Conservation (phyloP, 805 yeast species). For the Metschnikowia lachancei region DNA sequence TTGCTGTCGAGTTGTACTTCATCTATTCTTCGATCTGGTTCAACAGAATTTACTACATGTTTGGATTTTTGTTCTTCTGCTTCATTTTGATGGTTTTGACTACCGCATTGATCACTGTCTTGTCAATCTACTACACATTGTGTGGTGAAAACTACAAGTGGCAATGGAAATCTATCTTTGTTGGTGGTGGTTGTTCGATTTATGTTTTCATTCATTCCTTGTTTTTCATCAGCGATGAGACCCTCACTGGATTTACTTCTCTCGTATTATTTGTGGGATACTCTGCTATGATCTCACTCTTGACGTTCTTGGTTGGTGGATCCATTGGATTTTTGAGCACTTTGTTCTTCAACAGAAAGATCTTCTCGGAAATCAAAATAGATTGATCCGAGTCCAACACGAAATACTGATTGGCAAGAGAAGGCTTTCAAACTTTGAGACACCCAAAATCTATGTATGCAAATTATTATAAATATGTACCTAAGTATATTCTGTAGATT, state of each 20-base stretch:
- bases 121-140: conserved; percentile 78
- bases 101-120: conserved; percentile 72
- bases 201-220: conserved; percentile 85
- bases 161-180: conserved; percentile 92
- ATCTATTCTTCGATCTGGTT: conserved; percentile 91
- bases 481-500: too few species aligned
- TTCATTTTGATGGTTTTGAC: conserved; percentile 79
- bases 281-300: conserved; percentile 63
- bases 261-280: conserved; percentile 80
- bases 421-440: background rate
- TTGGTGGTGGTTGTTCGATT: conserved; percentile 85
- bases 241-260: conserved; percentile 70
- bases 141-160: conserved; percentile 92
- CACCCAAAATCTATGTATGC: conserved; percentile 3
- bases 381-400: conserved; percentile 40
- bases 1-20: conserved; percentile 92
- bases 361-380: conserved; percentile 82
- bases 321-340: conserved; percentile 79
- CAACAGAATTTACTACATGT: conserved; percentile 92
- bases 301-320: conserved; percentile 82
- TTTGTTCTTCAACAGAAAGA: conserved; percentile 69
- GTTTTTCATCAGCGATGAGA: conserved; percentile 57
- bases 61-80: conserved; percentile 91
- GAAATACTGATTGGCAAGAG: background rate
- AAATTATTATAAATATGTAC: background rate